A percentile compares a stretch with the other conserved stretches of the same genome.
Conservation (phyloP, 495 filamentous ascomycete genomes). For the Durotheca rogersii region DNA sequence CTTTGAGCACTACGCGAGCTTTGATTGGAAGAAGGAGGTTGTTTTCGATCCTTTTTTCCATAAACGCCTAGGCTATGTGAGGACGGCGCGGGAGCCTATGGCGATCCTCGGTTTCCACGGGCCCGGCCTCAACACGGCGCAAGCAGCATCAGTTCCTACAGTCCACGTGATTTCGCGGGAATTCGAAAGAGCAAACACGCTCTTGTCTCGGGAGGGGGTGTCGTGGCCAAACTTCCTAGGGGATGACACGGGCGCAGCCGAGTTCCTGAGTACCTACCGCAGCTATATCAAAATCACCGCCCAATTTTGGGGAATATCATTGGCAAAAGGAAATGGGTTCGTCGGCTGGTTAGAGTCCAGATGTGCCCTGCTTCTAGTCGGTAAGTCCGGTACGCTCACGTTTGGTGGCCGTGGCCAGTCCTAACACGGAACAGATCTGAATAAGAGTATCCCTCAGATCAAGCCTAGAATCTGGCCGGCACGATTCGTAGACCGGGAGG, state of each 20-base stretch:
- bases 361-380: constrained; percentile 50
- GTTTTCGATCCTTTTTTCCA: constrained; percentile 56
- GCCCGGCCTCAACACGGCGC: constrained; percentile 55
- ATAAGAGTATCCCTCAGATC: constrained; percentile 45
- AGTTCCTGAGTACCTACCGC: constrained; percentile 48
- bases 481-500: constrained; percentile 44
- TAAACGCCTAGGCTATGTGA: constrained; percentile 44
- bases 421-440: constrained; percentile 44
- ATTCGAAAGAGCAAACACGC: constrained; percentile 43
- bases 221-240: constrained; percentile 48
- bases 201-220: constrained; percentile 33
- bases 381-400: constrained; percentile 28
- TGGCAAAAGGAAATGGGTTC: constrained; percentile 45
- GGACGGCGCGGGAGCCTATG: constrained; percentile 55
- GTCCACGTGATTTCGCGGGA: constrained; percentile 50
- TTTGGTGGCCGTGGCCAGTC: background rate
- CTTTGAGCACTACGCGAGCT: constrained; percentile 58
- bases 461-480: constrained; percentile 59
- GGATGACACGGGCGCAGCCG: constrained; percentile 24
- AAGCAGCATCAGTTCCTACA: constrained; percentile 48
- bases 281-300: constrained; percentile 55
- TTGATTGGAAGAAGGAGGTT: constrained; percentile 51
- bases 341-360: constrained; percentile 58
- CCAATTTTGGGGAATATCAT: constrained; percentile 56
- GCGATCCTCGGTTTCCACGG: constrained; percentile 55